These are phyloP conservation scores for Gomphus bonarii DNA, from an alignment of 1,284 basidiomycete genomes.

Conservation along the genomic window DNA sequence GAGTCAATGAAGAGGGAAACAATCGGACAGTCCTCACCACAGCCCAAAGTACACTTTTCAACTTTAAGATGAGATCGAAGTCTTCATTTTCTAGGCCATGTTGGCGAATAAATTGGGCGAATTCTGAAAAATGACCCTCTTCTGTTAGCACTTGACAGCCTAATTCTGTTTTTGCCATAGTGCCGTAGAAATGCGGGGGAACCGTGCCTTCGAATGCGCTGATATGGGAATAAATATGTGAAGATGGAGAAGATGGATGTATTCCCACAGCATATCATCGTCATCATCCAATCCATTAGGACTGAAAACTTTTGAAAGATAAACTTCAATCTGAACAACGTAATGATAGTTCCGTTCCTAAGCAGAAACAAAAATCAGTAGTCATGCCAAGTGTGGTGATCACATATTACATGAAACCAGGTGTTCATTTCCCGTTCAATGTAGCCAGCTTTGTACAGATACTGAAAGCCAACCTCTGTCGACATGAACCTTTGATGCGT, in stretches of 20 bases:
- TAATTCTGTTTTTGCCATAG: slow-evolving; percentile 92
- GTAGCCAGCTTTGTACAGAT: slow-evolving; percentile 85
- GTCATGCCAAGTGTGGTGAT: neutral
- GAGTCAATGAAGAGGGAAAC: neutral
- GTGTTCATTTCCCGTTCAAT: slow-evolving; percentile 92
- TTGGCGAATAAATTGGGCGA: slow-evolving; percentile 81
- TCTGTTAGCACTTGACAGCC: slow-evolving; percentile 86
- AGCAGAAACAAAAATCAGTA: neutral
- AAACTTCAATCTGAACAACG: slow-evolving; percentile 80
- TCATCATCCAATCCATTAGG: slow-evolving; percentile 49
- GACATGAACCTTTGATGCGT: slow-evolving; percentile 73
- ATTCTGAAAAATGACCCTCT: slow-evolving; percentile 86
- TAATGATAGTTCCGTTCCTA: slow-evolving; percentile 84
- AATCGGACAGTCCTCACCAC: slow-evolving; percentile 47
- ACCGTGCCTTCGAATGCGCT: slow-evolving; percentile 81
- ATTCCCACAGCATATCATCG: slow-evolving; percentile 38
- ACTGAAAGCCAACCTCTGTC: slow-evolving; percentile 85
- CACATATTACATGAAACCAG: slow-evolving; percentile 76
- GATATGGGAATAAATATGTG: neutral
- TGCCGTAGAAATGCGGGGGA: slow-evolving; percentile 95
- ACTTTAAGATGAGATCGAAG: slow-evolving; percentile 70
- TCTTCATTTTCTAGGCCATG: slow-evolving; percentile 84
- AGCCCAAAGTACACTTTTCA: slow-evolving; percentile 96
- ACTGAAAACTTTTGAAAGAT: slow-evolving; percentile 68
- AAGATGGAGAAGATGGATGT: neutral